phyloP scores from a whole-genome alignment of 805 yeast species.

The Cyberlindnera misumaiensis region DNA sequence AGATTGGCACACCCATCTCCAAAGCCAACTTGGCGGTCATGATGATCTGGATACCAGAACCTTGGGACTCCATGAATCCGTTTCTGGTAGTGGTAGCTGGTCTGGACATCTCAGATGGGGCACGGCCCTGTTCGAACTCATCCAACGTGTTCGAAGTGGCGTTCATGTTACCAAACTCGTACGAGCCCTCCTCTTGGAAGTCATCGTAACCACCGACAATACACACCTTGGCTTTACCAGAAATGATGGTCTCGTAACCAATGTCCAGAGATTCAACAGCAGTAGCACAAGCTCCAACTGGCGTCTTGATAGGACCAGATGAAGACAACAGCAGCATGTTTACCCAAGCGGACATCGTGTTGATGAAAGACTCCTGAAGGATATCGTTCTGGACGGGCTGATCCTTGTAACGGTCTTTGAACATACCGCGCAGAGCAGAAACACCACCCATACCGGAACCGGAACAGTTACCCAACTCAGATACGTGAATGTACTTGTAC shows the following conservation, averaged over 20 bases:
- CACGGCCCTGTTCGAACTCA: constrained; percentile 92
- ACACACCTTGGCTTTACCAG: constrained; percentile 94
- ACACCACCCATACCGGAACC: constrained; percentile 99
- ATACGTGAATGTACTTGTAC: constrained; percentile 95
- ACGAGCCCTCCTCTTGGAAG: constrained; percentile 98
- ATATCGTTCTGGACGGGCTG: constrained; percentile 95
- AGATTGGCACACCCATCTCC: constrained; percentile 98
- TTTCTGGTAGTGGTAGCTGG: constrained; percentile 94
- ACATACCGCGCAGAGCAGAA: constrained; percentile 94
- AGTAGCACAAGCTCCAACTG: constrained; percentile 99
- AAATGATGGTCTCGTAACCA: constrained; percentile 88
- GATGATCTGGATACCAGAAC: constrained; percentile 95
- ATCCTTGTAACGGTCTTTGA: constrained; percentile 89
- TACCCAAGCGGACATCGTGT: constrained; percentile 99
- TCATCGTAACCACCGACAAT: constrained; percentile 99
- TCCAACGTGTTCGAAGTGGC: constrained; percentile 89
- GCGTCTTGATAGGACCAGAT: constrained; percentile 98
- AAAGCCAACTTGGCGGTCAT: constrained; percentile 94
- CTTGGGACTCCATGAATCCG: constrained; percentile 99
- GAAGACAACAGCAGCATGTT: constrained; percentile 95
- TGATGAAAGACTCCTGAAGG: constrained; percentile 95
- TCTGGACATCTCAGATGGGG: constrained; percentile 98
- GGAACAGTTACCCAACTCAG: constrained; percentile 98
- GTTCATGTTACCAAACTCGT: constrained; percentile 97
- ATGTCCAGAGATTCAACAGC: constrained; percentile 95